These are phyloP conservation scores for Plectosphaerella sp. DNA, from an alignment of 2,329 filamentous ascomycete species.

Conservation along the genomic window DNA sequence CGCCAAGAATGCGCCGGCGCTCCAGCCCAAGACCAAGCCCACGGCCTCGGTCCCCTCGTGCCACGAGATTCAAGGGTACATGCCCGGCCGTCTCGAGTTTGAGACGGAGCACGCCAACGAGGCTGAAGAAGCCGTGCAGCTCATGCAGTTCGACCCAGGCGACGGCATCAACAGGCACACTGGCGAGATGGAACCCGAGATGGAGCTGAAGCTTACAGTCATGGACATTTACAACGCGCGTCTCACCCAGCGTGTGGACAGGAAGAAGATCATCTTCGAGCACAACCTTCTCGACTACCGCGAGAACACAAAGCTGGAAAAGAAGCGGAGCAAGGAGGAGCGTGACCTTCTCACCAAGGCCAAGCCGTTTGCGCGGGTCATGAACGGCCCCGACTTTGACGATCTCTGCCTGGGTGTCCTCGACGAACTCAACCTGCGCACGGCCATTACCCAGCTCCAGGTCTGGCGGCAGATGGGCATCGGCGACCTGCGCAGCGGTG, in stretches of 20 bases:
- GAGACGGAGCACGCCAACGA: slow-evolving; percentile 98
- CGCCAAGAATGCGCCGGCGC: slow-evolving; percentile 75
- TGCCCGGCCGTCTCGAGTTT: slow-evolving; percentile 95
- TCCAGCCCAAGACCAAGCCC: slow-evolving; percentile 90
- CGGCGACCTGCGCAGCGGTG: slow-evolving; percentile 76
- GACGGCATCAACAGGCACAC: slow-evolving; percentile 85
- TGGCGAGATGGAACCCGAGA: slow-evolving; percentile 86
- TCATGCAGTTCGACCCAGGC: slow-evolving; percentile 97
- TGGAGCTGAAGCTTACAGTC: slow-evolving; percentile 94
- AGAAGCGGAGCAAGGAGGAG: slow-evolving; percentile 95
- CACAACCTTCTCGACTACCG: slow-evolving; percentile 91
- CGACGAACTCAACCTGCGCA: slow-evolving; percentile 85
- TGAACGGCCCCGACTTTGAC: slow-evolving; percentile 90
- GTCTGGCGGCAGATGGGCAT: slow-evolving; percentile 89
- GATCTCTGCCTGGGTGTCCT: slow-evolving; percentile 78
- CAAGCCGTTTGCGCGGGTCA: slow-evolving; percentile 94
- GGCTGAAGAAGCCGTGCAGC: slow-evolving; percentile 94
- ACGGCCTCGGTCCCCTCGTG: slow-evolving; percentile 93
- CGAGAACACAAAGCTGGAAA: slow-evolving; percentile 84
- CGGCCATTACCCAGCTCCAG: slow-evolving; percentile 85
- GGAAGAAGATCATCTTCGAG: slow-evolving; percentile 96
- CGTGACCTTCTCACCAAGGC: slow-evolving; percentile 85
- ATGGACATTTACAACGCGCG: slow-evolving; percentile 98
- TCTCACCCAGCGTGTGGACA: slow-evolving; percentile 82
- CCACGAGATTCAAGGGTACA: slow-evolving; percentile 97